Percentiles rank a stretch among this genome's conserved stretches.
phyloP scores from a whole-genome alignment of 768 basidiomycete genomes.

The Solioccasus polychromus region DNA sequence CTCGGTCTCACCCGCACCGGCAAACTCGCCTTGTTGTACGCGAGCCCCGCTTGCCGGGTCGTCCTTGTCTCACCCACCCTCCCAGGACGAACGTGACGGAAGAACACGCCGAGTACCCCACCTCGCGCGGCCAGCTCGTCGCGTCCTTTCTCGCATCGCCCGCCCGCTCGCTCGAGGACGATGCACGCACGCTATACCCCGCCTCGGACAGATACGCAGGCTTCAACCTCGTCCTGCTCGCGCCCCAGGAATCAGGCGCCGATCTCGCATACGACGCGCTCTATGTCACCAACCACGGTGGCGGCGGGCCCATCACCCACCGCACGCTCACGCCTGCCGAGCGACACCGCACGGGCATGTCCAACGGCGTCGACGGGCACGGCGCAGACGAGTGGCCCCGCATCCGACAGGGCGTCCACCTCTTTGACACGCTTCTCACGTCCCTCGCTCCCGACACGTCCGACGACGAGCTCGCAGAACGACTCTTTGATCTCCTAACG shows the following conservation, averaged over 20 bases:
- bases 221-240: slow-evolving; percentile 75
- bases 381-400: slow-evolving; percentile 72
- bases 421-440: slow-evolving; percentile 45
- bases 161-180: slow-evolving; percentile 45
- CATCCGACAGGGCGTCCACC: slow-evolving; percentile 53
- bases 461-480: slow-evolving; percentile 54
- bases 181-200: slow-evolving; percentile 46
- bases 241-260: slow-evolving; percentile 28
- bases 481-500: slow-evolving; percentile 67
- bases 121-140: slow-evolving; percentile 68
- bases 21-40: slow-evolving; percentile 70
- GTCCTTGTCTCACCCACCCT: slow-evolving; percentile 2
- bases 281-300: slow-evolving; percentile 70
- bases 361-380: slow-evolving; percentile 71
- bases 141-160: slow-evolving; percentile 64
- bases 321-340: slow-evolving; percentile 54
- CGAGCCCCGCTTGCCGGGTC: background rate
- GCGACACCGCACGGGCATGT: slow-evolving; percentile 55
- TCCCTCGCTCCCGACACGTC: slow-evolving; percentile 33
- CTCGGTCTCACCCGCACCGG: slow-evolving; percentile 68
- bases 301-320: slow-evolving; percentile 53
- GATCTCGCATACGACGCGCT: slow-evolving; percentile 48
- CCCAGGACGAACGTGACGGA: slow-evolving; percentile 85
- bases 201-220: slow-evolving; percentile 63
- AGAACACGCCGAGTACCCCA: slow-evolving; percentile 41